Conservation (phyloP, 305 asterid genomes). For the Solanum hybrid region DNA sequence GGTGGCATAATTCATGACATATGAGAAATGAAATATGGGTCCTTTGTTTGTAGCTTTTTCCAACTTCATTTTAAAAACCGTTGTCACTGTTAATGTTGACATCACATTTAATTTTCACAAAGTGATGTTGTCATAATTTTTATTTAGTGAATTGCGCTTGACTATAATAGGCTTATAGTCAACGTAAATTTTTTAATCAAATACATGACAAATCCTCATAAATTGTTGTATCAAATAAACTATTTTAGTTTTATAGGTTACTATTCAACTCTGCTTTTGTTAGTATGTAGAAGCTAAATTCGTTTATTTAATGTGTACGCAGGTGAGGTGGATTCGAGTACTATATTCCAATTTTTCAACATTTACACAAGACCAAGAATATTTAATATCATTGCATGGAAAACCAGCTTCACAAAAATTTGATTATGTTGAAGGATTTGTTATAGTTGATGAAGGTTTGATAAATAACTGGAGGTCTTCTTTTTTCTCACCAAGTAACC, state of each 20-base stretch:
- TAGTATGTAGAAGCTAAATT: not conserved
- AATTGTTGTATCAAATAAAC: not conserved
- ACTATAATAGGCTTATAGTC: not conserved
- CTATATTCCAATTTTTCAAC: constrained; percentile 52
- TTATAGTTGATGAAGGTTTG: constrained; percentile 64
- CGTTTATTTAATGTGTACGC: not conserved
- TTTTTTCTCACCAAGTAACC: constrained; percentile 58
- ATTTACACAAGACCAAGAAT: constrained; percentile 68
- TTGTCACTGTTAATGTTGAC: constrained; percentile 19
- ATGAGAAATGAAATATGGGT: constrained; percentile 15
- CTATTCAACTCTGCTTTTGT: not conserved
- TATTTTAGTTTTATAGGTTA: not conserved
- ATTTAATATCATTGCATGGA: constrained; percentile 48
- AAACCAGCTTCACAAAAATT: constrained; percentile 28
- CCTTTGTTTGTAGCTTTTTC: constrained; percentile 15
- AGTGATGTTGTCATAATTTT: not conserved
- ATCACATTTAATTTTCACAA: not conserved
- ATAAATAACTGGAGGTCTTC: constrained; percentile 83
- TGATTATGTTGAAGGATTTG: constrained; percentile 78
- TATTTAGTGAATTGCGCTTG: not conserved
- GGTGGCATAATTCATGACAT: constrained; percentile 10
- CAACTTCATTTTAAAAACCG: constrained; percentile 8
- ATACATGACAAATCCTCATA: not conserved
- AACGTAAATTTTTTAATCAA: not conserved
- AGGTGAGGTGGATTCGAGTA: constrained; percentile 84